These are phyloP conservation scores for Uronychia binucleata DNA, from an alignment of 73 alveolate genomes.

Conservation along the genomic window DNA sequence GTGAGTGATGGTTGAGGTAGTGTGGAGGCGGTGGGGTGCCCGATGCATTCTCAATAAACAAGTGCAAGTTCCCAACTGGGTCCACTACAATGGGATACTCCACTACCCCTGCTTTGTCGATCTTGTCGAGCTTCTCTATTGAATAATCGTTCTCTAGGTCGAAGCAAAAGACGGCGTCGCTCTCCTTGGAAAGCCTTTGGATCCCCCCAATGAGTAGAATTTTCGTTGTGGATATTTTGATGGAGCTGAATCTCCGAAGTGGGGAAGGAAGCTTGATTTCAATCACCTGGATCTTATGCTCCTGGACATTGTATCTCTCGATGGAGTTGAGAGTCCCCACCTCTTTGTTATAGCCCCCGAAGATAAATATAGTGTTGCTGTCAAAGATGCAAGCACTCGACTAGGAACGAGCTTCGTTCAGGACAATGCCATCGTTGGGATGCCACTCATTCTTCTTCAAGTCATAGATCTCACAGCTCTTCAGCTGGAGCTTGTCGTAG, in stretches of 20 bases:
- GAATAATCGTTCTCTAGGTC: slow-evolving; percentile 75
- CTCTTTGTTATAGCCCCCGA: slow-evolving; percentile 97
- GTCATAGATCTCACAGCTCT: slow-evolving; percentile 81
- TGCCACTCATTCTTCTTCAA: slow-evolving; percentile 85
- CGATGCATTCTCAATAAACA: slow-evolving; percentile 90
- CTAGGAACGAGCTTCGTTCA: slow-evolving; percentile 84
- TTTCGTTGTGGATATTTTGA: slow-evolving; percentile 76
- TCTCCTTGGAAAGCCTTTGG: slow-evolving; percentile 76
- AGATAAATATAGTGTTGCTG: slow-evolving; percentile 81
- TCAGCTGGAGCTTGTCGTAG: slow-evolving; percentile 85
- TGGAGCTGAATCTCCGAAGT: slow-evolving; percentile 90
- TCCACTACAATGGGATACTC: slow-evolving; percentile 91
- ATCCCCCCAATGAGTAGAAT: slow-evolving; percentile 86
- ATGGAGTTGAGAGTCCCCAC: slow-evolving; percentile 91
- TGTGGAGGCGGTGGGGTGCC: slow-evolving; percentile 96
- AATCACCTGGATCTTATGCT: slow-evolving; percentile 70
- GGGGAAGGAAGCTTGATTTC: slow-evolving; percentile 85
- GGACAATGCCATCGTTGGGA: slow-evolving; percentile 67
- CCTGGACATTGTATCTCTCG: slow-evolving; percentile 86
- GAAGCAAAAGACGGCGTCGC: slow-evolving; percentile 81
- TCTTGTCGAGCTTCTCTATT: slow-evolving; percentile 65
- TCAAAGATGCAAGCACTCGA: slow-evolving; percentile 87
- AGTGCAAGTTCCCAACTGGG: slow-evolving; percentile 90
- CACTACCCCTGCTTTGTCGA: slow-evolving; percentile 88
- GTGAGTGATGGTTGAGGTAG: too few relatives aligned